Evolutionary conservation across 352 stramenopile genomes (phyloP).

Genomic region (Saprolegnia diclina): DNA sequence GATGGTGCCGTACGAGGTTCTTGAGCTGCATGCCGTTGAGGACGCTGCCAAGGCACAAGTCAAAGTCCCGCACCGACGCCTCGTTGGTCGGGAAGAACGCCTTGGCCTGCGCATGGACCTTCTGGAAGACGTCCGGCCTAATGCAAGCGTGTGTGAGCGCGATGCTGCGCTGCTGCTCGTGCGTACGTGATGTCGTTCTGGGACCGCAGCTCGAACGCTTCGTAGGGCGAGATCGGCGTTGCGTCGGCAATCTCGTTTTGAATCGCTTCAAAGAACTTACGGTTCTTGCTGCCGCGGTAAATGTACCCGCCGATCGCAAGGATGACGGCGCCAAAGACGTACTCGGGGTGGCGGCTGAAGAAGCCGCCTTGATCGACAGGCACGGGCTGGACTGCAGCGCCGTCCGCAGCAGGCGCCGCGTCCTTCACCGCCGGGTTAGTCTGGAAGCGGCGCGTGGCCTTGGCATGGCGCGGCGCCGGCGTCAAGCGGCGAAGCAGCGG

Average conservation of each 20-base stretch:
- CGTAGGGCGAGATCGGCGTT: conserved; percentile 76
- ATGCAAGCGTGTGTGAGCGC: background rate
- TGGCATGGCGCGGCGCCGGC: background rate
- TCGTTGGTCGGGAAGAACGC: conserved; percentile 21
- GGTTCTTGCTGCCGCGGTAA: conserved; percentile 61
- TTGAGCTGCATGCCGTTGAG: conserved; percentile 16
- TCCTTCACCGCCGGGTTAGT: background rate
- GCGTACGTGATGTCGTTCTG: conserved; percentile 71
- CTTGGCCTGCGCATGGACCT: conserved; percentile 13
- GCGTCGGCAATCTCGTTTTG: conserved; percentile 66
- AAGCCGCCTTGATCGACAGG: conserved; percentile 34
- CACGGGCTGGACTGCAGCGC: background rate
- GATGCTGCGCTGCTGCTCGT: background rate
- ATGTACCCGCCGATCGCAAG: conserved; percentile 64
- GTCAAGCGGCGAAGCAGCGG: background rate
- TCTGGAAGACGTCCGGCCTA: conserved; percentile 18
- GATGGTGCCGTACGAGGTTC: background rate
- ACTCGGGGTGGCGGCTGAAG: conserved; percentile 80
- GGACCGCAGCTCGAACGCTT: conserved; percentile 78
- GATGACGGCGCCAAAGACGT: conserved; percentile 64
- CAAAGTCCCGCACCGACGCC: conserved; percentile 19
- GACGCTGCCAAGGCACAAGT: conserved; percentile 21
- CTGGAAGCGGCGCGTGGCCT: background rate
- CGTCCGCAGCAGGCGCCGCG: background rate
- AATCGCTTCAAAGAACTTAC: conserved; percentile 72